phyloP scores from a whole-genome alignment of 2,329 filamentous ascomycete genomes.

The Pezicula neosporulosa region DNA sequence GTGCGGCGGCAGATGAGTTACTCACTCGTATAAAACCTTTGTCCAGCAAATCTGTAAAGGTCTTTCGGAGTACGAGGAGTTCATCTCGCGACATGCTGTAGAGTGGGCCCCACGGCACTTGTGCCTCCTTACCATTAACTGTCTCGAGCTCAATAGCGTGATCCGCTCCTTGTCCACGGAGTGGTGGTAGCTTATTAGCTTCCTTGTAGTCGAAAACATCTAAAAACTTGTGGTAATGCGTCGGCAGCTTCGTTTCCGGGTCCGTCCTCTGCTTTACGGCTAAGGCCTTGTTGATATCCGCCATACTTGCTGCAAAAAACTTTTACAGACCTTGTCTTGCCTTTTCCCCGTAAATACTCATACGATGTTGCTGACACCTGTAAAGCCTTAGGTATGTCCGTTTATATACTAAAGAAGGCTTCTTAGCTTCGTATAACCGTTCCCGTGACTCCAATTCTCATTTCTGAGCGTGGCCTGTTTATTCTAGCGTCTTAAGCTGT shows the following conservation, averaged over 20 bases:
- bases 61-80: slow-evolving; percentile 8
- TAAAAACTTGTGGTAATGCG: not conserved
- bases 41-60: slow-evolving; percentile 5
- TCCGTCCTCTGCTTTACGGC: not conserved
- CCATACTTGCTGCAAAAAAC: not conserved
- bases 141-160: slow-evolving; percentile 6
- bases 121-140: not conserved
- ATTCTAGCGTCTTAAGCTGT: no score
- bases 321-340: no score
- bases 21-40: slow-evolving; percentile 13
- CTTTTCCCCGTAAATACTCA: no score
- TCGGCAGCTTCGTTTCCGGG: not conserved
- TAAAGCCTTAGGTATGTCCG: no score
- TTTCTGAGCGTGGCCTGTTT: no score
- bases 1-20: slow-evolving; percentile 3
- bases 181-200: slow-evolving; percentile 1
- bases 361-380: no score
- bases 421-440: no score
- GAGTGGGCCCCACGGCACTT: slow-evolving; percentile 1
- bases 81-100: slow-evolving; percentile 9
- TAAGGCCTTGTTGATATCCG: slow-evolving; percentile 2
- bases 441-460: no score
- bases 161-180: not conserved
- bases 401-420: no score
- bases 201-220: not conserved